phyloP scores from a whole-genome alignment of 1,139 yeast species.

The Sugiyamaella pinicola region DNA sequence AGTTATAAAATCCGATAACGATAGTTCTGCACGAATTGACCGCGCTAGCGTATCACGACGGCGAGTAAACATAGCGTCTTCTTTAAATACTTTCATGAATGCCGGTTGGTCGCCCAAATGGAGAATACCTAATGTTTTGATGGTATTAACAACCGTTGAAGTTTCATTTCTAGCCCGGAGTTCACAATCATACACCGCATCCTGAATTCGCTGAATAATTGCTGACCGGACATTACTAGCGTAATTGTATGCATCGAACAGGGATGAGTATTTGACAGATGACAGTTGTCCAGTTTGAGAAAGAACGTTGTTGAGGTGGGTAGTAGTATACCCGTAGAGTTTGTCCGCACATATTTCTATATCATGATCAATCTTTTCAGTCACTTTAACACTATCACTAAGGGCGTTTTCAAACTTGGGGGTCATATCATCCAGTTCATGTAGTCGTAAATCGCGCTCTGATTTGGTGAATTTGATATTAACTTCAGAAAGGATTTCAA shows the following conservation, averaged over 20 bases:
- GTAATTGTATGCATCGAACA: slow-evolving; percentile 68
- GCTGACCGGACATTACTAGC: slow-evolving; percentile 69
- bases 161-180: slow-evolving; percentile 66
- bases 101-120: slow-evolving; percentile 55
- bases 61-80: slow-evolving; percentile 82
- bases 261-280: slow-evolving; percentile 60
- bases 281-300: slow-evolving; percentile 59
- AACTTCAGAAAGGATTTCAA: slow-evolving; percentile 58
- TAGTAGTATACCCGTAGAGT: slow-evolving; percentile 63
- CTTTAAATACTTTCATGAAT: slow-evolving; percentile 65
- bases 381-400: slow-evolving; percentile 54
- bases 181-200: slow-evolving; percentile 69
- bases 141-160: slow-evolving; percentile 57
- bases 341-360: slow-evolving; percentile 63
- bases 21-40: slow-evolving; percentile 60
- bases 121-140: slow-evolving; percentile 56
- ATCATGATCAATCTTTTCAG: slow-evolving; percentile 61
- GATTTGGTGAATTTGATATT: slow-evolving; percentile 58
- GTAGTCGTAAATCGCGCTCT: slow-evolving; percentile 47
- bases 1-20: slow-evolving; percentile 73
- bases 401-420: slow-evolving; percentile 66
- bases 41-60: slow-evolving; percentile 64
- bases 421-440: slow-evolving; percentile 48
- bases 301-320: slow-evolving; percentile 56
- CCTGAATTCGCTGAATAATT: slow-evolving; percentile 64